Base-by-base conservation (phyloP, 2,329 filamentous ascomycete genomes). In the Rhynchosporium graminicola region DNA sequence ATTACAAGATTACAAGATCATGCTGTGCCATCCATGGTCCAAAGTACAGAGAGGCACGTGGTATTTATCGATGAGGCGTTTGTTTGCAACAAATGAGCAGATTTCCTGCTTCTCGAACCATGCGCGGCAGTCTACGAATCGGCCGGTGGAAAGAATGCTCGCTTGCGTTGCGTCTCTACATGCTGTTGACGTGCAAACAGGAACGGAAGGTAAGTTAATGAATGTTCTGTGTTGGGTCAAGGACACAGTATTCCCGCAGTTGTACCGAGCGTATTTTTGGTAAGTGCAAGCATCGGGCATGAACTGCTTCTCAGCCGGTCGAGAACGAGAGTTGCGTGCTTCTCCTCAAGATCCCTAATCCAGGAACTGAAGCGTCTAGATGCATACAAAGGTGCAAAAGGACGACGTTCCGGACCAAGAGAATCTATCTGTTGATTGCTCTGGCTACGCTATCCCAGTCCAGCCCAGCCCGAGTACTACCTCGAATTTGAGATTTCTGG, bases 11-110 rank as follows among this genome's bases (percentile, higher is more conserved):
- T 33, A 59, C 42, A 38, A 59, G 56, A 51, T 46, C 50, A 61
- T 61, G 60, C 58, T 52, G 38, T 56, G 48, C 29, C 38, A 50
- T 60, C 29, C 43, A 50, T 60, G 43, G 10, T 29, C 43, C 43
- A 48, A 26, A 54, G 36, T 13, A 54, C 33, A 42, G 10, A 58
- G 29, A 51, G 58, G 63, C 54, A 48, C 48, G 40, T 31, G 52
- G 48, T 45, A 60, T 61, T 65, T 57, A 63, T 60, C 48, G 55
- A 33, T 26, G 43, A 52, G 45, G 31, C 50, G 46, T 54, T 52
- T 60, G 42, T 63, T 42, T 54, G 45, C 40, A 59, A 45, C 40
- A 54, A 36, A 59, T 10, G 59, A 57, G 55, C 54, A n/a, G 48
- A 57, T 57, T 51, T 59, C 9, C 48, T 59, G 38, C 55, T 55